Evolutionary conservation across 176 grass and related monocot species (phyloP), one percentile per base, ranked within the genome.

Genomic region (Carex pumila): DNA sequence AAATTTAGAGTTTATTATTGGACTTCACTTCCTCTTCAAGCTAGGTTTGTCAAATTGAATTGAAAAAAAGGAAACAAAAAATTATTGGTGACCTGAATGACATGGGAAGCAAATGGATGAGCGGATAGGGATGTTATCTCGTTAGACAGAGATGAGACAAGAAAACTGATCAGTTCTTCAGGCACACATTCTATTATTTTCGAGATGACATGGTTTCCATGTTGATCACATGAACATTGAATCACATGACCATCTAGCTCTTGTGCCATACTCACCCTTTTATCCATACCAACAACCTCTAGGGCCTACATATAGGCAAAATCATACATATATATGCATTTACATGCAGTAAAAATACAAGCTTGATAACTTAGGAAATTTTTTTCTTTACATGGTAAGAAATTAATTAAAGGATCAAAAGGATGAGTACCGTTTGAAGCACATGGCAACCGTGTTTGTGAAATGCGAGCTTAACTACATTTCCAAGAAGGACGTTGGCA

Each of bases 101-200:
- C 87, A 50, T 85, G 91, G 58, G 75, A 88, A 14, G 87, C 84
- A 34, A 83, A 90, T 29, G 65, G 80, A 85, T 91, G 84, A n/a
- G 9, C 34, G 30, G 85, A 96, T 21, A 91, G 52, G 7, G 21
- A 61, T 18, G 64, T 76, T 4, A 72, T 86, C 37, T 89, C 85
- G 1, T 61, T 13, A 29, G 37, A 36, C 66, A 97, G 88, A 55
- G 59, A 29, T 55, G 30, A 65, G 22, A 88, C 64, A 29, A 97
- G 86, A 45, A 87, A 85, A 6, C 62, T 58, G 19, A 87, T 91
- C 12, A 58, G 36, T 25, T 88, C 71, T 4, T 83, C 12, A 12
- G 94, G 91, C 9, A 97, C 69, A 43, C 86, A 90, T 47, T 91
- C 87, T 15, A 97, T 81, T 34, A 87, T 91, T 57, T 91, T 96